Base-by-base conservation (phyloP, 495 filamentous ascomycete species). In the Aspergillus incahuasiensis region DNA sequence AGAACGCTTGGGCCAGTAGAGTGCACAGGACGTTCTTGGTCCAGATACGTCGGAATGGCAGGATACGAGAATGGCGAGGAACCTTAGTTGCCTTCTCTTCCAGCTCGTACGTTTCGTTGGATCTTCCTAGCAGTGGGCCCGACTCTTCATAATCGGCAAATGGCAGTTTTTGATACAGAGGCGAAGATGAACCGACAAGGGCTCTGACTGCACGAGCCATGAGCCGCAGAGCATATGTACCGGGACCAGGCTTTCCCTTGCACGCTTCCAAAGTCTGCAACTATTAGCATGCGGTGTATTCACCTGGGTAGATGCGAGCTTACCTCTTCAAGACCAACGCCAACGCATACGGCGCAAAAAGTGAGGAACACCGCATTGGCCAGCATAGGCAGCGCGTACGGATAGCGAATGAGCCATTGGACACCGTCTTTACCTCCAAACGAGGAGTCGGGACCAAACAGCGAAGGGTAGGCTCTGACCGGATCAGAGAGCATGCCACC, bases 401-500 rank as follows among this genome's bases (percentile, higher is more conserved):
- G 89, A 63, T 79, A 91, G 34, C 69, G 79, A 41, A 68, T 71
- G 66, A 92, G 79, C 79, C 88, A 92, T 30, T 74, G 61, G 16
- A 89, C 75, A 6, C 86, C 75, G 41, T 69, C 52, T 55, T 74
- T 69, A 38, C 79, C 78, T 6, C 80, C 80, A 46, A 83, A 71
- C 0, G 67, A 64, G 1, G 78, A 80, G 34, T 73, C 68, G 0
- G 75, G 74, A 8, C 87, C 86, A 61, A 92, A 91, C 0, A 87
- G 58, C 3, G 67, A 63, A 0, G 89, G 88, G 59, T 87, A 91
- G 53, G 76, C 85, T 16, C 74, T 78, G 3, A 89, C 86, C 1
- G 86, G 89, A 65, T 94, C 87, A 15, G 88, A 83, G 30, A 91
- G 74, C 58, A 90, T 62, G 24, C 89, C 88, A 48, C 89, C 89